phyloP scores from a whole-genome alignment of 768 basidiomycete species.

The Panellus pusillus region DNA sequence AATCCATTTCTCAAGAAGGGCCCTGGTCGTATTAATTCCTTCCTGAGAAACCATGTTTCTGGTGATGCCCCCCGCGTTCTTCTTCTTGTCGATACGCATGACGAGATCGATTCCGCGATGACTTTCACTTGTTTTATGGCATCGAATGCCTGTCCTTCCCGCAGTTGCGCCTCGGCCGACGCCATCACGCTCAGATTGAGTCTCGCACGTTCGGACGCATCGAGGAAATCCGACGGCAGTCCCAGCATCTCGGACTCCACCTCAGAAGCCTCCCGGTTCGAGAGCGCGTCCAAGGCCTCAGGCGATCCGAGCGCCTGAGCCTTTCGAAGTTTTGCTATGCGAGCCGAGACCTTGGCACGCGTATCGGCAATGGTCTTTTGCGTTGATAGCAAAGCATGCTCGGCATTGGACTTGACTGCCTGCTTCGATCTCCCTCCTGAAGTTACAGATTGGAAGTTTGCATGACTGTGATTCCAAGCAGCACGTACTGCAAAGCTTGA shows the following conservation, averaged over 20 bases:
- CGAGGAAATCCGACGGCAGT: not conserved
- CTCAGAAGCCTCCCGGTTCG: not conserved
- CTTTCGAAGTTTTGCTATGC: not conserved
- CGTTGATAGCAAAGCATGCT: not conserved
- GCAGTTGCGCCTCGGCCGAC: not conserved
- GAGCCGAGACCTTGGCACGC: not conserved
- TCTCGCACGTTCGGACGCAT: not conserved
- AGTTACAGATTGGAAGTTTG: too few relatives aligned
- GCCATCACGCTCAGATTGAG: not conserved
- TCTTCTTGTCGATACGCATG: not conserved
- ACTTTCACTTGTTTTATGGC: not conserved
- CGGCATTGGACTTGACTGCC: not conserved
- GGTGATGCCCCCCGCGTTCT: not conserved
- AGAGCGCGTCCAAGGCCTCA: not conserved
- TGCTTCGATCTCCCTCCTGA: not conserved
- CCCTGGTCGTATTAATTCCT: not conserved
- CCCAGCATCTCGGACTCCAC: conserved; percentile 5
- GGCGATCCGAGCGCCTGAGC: not conserved
- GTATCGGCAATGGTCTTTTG: not conserved
- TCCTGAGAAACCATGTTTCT: not conserved
- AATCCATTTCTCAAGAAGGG: not conserved
- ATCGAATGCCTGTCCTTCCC: not conserved
- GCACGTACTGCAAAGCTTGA: not conserved
- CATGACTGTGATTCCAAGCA: too few relatives aligned
- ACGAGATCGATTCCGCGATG: not conserved